Conservation (phyloP, 805 yeast species). For the Saturnispora hagleri region DNA sequence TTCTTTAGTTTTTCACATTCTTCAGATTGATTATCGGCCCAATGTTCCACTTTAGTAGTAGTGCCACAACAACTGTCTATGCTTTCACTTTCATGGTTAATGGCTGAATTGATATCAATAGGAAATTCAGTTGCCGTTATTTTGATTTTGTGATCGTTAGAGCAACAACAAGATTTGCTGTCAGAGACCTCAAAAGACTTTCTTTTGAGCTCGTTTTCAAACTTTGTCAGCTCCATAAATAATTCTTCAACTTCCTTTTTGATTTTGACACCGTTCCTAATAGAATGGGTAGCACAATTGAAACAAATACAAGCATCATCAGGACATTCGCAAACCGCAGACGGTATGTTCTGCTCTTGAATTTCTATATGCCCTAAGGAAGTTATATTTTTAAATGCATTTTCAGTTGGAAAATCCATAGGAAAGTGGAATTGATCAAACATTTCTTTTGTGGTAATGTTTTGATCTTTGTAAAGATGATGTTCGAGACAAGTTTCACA, state of each 20-base stretch:
- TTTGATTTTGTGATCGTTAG: neutral
- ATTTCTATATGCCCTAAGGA: conserved; percentile 21
- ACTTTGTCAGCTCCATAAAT: neutral
- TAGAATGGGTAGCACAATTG: conserved; percentile 28
- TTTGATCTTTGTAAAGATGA: conserved; percentile 8
- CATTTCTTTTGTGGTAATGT: conserved; percentile 11
- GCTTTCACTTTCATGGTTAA: neutral
- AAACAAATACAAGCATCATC: conserved; percentile 28
- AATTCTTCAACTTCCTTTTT: neutral
- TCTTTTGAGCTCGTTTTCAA: neutral
- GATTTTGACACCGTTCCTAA: conserved; percentile 23
- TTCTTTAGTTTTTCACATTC: neutral
- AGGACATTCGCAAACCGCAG: conserved; percentile 21
- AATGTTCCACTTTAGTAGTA: neutral
- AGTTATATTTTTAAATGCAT: neutral
- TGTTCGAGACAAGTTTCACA: conserved; percentile 28
- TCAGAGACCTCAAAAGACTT: neutral
- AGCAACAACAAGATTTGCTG: neutral
- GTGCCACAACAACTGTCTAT: neutral
- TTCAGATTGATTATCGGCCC: neutral
- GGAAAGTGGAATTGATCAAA: conserved; percentile 14
- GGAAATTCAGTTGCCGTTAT: conserved; percentile 2
- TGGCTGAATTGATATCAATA: neutral
- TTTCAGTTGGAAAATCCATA: neutral
- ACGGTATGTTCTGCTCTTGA: conserved; percentile 13